Evolutionary conservation across 73 alveolate species (phyloP).

Genomic region (Paramecium tetraurelia): DNA sequence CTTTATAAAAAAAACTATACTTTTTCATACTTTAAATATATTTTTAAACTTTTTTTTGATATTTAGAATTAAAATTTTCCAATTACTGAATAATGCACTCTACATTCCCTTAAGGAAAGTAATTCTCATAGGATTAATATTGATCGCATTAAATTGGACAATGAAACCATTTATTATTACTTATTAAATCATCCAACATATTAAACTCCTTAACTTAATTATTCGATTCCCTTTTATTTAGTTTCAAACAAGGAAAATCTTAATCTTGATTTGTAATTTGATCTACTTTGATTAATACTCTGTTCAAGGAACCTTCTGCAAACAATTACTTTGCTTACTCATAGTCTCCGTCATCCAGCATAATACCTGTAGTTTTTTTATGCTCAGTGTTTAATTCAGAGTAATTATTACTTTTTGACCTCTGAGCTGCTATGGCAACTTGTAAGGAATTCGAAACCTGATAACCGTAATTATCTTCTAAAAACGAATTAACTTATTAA

Average conservation of each 20-base stretch:
- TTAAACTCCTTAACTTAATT: not conserved
- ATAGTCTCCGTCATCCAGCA: not conserved
- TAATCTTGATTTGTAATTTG: not conserved
- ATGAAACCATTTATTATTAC: not conserved
- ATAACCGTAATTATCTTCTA: not conserved
- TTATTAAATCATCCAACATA: not conserved
- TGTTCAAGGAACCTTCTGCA: not conserved
- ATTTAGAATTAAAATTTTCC: not conserved
- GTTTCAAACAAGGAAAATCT: not conserved
- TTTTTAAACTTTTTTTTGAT: not conserved
- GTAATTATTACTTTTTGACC: slow-evolving; percentile 7
- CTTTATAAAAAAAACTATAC: not conserved
- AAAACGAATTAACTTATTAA: not conserved
- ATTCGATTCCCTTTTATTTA: not conserved
- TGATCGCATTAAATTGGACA: not conserved
- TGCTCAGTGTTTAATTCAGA: not conserved
- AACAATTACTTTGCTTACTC: not conserved
- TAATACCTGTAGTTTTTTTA: not conserved
- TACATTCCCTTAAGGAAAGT: not conserved
- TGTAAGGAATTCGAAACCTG: not conserved
- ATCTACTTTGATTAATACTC: not conserved
- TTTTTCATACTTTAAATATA: not conserved
- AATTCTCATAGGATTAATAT: not conserved
- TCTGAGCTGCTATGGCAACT: not conserved
- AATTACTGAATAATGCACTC: not conserved